Conservation (phyloP, 176 grass and related monocot genomes). For the Themeda triandra region DNA sequence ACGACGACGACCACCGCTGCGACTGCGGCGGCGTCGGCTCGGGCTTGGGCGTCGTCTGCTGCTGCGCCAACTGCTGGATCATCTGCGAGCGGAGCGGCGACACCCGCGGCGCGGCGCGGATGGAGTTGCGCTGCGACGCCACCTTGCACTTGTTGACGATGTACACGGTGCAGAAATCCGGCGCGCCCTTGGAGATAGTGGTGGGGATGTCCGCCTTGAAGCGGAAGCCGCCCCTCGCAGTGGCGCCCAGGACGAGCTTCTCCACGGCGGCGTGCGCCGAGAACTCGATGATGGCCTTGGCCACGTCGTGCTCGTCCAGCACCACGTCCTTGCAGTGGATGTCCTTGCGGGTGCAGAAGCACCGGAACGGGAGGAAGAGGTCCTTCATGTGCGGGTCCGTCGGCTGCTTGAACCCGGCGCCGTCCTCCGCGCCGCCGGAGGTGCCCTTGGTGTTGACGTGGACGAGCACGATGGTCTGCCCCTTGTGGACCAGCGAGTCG, state of each 20-base stretch:
- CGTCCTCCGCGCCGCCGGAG: constrained; percentile 47
- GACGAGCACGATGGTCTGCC: constrained; percentile 75
- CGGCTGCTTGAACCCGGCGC: constrained; percentile 54
- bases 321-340: constrained; percentile 78
- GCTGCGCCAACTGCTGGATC: constrained; percentile 18
- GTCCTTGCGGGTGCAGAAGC: constrained; percentile 83
- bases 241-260: constrained; percentile 70
- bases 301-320: constrained; percentile 72
- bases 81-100: constrained; percentile 66
- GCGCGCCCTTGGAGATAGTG: constrained; percentile 62
- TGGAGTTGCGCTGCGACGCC: constrained; percentile 39
- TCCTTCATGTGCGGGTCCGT: constrained; percentile 51
- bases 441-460: constrained; percentile 73
- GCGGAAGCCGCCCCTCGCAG: constrained; percentile 53
- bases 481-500: constrained; percentile 51
- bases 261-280: constrained; percentile 48
- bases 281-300: constrained; percentile 72
- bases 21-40: constrained; percentile 8
- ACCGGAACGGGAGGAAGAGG: constrained; percentile 74
- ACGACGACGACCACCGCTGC: constrained; percentile 27
- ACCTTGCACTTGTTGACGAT: constrained; percentile 77
- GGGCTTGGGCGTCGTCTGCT: background rate
- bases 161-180: constrained; percentile 85
- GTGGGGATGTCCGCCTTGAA: constrained; percentile 77
- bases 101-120: constrained; percentile 54